These are phyloP conservation scores for Aureobasidium sp. DNA, from an alignment of 2,329 filamentous ascomycete genomes.

Conservation along the genomic window DNA sequence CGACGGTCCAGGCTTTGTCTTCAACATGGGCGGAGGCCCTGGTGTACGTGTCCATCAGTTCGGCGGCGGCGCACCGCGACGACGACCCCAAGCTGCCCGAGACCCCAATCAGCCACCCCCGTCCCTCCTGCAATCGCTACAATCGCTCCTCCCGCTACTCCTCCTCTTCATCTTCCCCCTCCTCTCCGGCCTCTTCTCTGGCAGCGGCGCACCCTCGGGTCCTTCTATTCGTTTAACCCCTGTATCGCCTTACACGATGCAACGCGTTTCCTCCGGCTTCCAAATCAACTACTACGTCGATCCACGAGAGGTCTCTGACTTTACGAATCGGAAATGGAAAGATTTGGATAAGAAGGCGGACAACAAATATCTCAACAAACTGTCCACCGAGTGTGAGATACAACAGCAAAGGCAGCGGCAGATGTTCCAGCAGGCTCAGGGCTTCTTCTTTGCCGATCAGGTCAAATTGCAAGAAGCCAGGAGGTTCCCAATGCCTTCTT, in stretches of 20 bases:
- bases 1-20: slow-evolving; percentile 84
- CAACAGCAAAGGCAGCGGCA: slow-evolving; percentile 61
- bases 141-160: slow-evolving; percentile 65
- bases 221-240: slow-evolving; percentile 76
- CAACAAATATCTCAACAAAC: slow-evolving; percentile 57
- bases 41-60: slow-evolving; percentile 95
- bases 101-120: slow-evolving; percentile 44
- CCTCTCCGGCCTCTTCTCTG: slow-evolving; percentile 71
- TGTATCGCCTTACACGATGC: slow-evolving; percentile 62
- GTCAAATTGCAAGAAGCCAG: slow-evolving; percentile 69
- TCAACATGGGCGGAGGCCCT: slow-evolving; percentile 80
- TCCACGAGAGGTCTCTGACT: slow-evolving; percentile 66
- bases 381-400: slow-evolving; percentile 66
- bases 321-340: slow-evolving; percentile 59
- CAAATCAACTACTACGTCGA: slow-evolving; percentile 81
- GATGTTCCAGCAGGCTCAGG: slow-evolving; percentile 69
- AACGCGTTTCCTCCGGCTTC: slow-evolving; percentile 63
- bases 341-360: slow-evolving; percentile 76
- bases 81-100: slow-evolving; percentile 60
- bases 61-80: slow-evolving; percentile 68
- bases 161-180: slow-evolving; percentile 81
- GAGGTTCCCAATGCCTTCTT: slow-evolving; percentile 53
- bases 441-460: slow-evolving; percentile 78
- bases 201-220: slow-evolving; percentile 47
- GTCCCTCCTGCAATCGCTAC: slow-evolving; percentile 38